Conservation (phyloP, 805 yeast species). For the Candida sphagnicola region DNA sequence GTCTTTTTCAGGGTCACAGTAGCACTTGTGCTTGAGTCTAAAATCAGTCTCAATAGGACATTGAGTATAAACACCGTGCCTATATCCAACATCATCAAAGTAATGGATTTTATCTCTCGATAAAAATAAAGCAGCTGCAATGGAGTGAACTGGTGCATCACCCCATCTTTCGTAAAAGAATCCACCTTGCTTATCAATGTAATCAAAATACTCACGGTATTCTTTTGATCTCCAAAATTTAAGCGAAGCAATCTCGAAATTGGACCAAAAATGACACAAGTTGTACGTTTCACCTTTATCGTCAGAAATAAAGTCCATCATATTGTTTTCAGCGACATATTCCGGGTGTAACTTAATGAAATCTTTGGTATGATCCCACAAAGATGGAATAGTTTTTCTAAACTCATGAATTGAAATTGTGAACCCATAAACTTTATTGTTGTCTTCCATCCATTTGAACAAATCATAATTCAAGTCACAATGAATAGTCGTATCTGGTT, state of each 20-base stretch:
- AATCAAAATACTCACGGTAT: slow-evolving; percentile 65
- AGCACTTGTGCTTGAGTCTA: slow-evolving; percentile 59
- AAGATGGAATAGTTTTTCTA: slow-evolving; percentile 76
- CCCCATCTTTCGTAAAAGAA: slow-evolving; percentile 94
- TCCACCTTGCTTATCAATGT: slow-evolving; percentile 80
- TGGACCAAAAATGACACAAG: slow-evolving; percentile 89
- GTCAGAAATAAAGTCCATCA: slow-evolving; percentile 68
- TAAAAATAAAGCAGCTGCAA: slow-evolving; percentile 78
- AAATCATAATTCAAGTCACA: slow-evolving; percentile 90
- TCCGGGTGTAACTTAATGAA: slow-evolving; percentile 60
- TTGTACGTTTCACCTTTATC: slow-evolving; percentile 67
- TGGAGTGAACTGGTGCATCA: slow-evolving; percentile 89
- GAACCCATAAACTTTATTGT: slow-evolving; percentile 80
- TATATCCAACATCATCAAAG: slow-evolving; percentile 83
- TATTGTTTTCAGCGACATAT: slow-evolving; percentile 56
- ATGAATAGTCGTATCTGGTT: slow-evolving; percentile 74
- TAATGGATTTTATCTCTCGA: slow-evolving; percentile 66
- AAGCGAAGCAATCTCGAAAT: slow-evolving; percentile 77
- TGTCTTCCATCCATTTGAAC: slow-evolving; percentile 71
- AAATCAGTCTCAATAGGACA: slow-evolving; percentile 67
- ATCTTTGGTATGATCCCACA: slow-evolving; percentile 75
- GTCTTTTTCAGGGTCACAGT: slow-evolving; percentile 70
- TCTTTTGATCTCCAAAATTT: slow-evolving; percentile 73
- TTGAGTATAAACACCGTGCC: slow-evolving; percentile 73
- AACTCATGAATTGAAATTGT: slow-evolving; percentile 82